phyloP scores from a whole-genome alignment of 2,329 filamentous ascomycete genomes.

The Aspergillus awamori region DNA sequence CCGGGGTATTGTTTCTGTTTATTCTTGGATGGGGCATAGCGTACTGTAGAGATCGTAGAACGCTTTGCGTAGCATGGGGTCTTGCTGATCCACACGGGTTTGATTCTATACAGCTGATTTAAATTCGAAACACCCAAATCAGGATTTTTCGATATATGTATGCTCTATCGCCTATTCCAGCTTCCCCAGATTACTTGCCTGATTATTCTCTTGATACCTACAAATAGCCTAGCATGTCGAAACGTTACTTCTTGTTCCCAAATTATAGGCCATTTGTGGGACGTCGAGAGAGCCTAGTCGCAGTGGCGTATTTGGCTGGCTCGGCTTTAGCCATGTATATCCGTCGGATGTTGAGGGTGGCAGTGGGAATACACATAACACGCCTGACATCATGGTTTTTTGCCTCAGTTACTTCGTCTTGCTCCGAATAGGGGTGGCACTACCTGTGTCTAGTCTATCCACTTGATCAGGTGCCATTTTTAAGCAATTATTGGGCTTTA shows the following conservation, averaged over 20 bases:
- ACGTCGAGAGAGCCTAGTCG: not conserved
- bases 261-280: not conserved
- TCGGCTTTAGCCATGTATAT: conserved; percentile 6
- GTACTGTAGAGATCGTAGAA: not conserved
- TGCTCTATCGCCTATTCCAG: too few species aligned
- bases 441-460: not conserved
- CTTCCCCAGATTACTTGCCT: too few species aligned
- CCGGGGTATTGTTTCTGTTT: conserved; percentile 34
- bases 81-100: too few species aligned
- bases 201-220: too few species aligned
- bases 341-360: not conserved
- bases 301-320: not conserved
- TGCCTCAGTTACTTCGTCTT: not conserved
- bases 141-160: too few species aligned
- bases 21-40: not conserved
- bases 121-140: too few species aligned
- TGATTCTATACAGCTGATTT: too few species aligned
- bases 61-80: not conserved
- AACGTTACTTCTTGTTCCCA: not conserved
- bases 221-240: not conserved
- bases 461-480: too few species aligned
- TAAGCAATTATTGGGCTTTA: too few species aligned
- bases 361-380: not conserved
- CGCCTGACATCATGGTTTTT: not conserved
- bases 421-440: not conserved